Percentiles rank a stretch among this genome's conserved stretches.
Conservation (phyloP, 2,329 filamentous ascomycete species). For the Phaeosphaeria sp. region DNA sequence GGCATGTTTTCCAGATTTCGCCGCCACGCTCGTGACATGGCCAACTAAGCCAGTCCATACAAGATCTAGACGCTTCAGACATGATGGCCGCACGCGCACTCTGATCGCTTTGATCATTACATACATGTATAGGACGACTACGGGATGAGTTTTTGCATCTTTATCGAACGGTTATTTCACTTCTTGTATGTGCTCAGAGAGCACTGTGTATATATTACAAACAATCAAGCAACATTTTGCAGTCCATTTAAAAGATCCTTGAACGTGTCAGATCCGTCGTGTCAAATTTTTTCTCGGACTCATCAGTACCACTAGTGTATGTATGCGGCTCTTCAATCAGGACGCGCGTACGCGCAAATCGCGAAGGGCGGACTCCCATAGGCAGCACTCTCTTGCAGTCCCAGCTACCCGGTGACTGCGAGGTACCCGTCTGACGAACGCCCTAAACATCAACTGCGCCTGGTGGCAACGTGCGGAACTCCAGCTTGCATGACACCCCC, state of each 20-base stretch:
- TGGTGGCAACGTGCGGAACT: constrained; percentile 5
- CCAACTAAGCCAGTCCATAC: background rate
- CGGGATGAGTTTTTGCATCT: background rate
- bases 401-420: constrained; percentile 3
- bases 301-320: background rate
- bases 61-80: background rate
- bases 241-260: background rate
- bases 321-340: background rate
- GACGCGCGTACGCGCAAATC: background rate
- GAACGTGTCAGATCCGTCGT: background rate
- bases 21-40: constrained; percentile 3
- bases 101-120: background rate
- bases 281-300: background rate
- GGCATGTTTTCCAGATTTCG: background rate
- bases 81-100: background rate
- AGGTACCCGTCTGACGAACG: constrained; percentile 7
- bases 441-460: constrained; percentile 5
- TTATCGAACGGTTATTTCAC: background rate
- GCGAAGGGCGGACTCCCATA: background rate
- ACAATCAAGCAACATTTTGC: background rate
- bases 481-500: constrained; percentile 3
- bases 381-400: background rate
- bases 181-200: constrained; percentile 8
- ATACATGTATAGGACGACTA: background rate
- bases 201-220: background rate